Conservation (phyloP, 2,329 filamentous ascomycete genomes). For the Plenodomus biglobosus region DNA sequence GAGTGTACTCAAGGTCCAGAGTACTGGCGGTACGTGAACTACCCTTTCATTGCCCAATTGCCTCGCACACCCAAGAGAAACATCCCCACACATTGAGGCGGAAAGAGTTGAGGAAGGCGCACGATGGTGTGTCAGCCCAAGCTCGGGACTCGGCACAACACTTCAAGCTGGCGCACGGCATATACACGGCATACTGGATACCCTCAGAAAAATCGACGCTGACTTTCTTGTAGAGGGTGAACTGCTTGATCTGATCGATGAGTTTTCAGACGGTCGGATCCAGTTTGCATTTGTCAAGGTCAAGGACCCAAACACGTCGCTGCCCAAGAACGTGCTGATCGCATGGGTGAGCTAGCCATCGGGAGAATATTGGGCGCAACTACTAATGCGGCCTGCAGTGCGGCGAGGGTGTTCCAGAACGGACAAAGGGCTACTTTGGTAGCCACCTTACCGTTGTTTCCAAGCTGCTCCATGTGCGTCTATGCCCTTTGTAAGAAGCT, state of each 20-base stretch:
- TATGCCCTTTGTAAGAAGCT: slow-evolving; percentile 12
- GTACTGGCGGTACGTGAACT: slow-evolving; percentile 71
- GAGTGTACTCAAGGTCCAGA: slow-evolving; percentile 92
- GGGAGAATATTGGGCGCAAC: slow-evolving; percentile 3
- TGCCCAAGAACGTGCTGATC: slow-evolving; percentile 91
- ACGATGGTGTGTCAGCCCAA: slow-evolving; percentile 15
- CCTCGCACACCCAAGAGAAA: neutral
- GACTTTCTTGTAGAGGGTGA: slow-evolving; percentile 71
- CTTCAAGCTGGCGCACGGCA: neutral
- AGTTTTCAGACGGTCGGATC: slow-evolving; percentile 94
- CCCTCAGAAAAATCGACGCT: slow-evolving; percentile 16
- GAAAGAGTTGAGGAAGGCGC: too few species aligned
- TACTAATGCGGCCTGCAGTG: slow-evolving; percentile 56
- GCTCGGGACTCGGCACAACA: slow-evolving; percentile 10
- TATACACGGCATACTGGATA: too few species aligned
- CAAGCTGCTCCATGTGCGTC: slow-evolving; percentile 77
- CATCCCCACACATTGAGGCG: too few species aligned
- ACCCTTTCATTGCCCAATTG: slow-evolving; percentile 5
- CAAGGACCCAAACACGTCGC: slow-evolving; percentile 85
- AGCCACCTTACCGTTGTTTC: slow-evolving; percentile 88
- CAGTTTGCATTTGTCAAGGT: slow-evolving; percentile 97
- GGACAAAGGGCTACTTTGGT: slow-evolving; percentile 97
- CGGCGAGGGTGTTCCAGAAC: slow-evolving; percentile 94
- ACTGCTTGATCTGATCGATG: slow-evolving; percentile 83
- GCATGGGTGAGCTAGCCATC: slow-evolving; percentile 65